Conservation (phyloP, 164 flowering plant species). For the Kingdonia uniflora region DNA sequence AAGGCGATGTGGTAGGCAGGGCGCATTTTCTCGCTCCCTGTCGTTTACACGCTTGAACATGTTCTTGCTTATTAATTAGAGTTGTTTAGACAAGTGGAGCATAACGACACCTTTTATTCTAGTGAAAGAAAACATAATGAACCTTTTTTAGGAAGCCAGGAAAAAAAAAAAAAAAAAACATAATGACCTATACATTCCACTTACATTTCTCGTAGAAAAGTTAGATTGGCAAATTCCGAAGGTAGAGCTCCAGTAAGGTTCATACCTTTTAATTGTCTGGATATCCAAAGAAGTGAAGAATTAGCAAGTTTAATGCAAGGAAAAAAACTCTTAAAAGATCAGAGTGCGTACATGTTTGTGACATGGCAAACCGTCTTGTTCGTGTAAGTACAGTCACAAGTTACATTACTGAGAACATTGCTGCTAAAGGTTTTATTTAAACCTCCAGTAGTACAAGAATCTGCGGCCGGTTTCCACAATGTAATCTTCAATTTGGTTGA, state of each 20-base stretch:
- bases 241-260: slow-evolving; percentile 58
- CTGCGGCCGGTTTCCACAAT: slow-evolving; percentile 17
- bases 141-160: neutral
- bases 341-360: slow-evolving; percentile 9
- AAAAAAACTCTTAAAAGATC: too few relatives aligned
- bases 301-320: too few relatives aligned
- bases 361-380: slow-evolving; percentile 27
- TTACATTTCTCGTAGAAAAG: slow-evolving; percentile 49
- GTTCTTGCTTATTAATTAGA: too few relatives aligned
- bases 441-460: slow-evolving; percentile 19
- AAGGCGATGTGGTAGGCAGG: neutral
- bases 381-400: slow-evolving; percentile 31
- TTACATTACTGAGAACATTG: slow-evolving; percentile 13
- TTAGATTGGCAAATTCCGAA: slow-evolving; percentile 53
- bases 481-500: slow-evolving; percentile 12
- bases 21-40: neutral
- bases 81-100: too few relatives aligned
- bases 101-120: neutral
- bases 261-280: slow-evolving; percentile 49
- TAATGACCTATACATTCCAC: slow-evolving; percentile 10
- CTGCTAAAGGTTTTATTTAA: neutral
- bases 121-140: neutral
- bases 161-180: neutral
- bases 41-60: neutral
- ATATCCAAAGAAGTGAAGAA: neutral